phyloP scores from a whole-genome alignment of 2,329 filamentous ascomycete genomes.

The Cordyceps tenuipes region DNA sequence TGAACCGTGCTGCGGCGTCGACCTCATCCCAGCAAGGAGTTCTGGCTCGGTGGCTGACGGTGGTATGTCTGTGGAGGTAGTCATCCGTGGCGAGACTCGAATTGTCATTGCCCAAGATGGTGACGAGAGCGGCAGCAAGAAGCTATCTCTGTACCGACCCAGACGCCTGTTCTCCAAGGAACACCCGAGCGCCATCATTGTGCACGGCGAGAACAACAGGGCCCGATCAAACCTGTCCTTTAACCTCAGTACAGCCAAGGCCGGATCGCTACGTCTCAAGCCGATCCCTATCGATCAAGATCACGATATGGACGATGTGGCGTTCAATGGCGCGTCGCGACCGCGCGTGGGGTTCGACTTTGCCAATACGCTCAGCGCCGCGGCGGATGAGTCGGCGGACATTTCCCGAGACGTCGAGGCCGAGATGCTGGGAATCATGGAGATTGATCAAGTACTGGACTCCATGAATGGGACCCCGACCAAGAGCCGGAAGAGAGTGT shows the following conservation, averaged over 20 bases:
- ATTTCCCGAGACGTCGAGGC: constrained; percentile 47
- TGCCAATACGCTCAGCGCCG: constrained; percentile 40
- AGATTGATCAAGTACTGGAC: constrained; percentile 53
- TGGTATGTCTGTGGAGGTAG: constrained; percentile 43
- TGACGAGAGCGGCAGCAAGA: constrained; percentile 38
- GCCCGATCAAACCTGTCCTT: constrained; percentile 32
- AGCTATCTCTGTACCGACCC: constrained; percentile 32
- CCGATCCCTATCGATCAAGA: constrained; percentile 22
- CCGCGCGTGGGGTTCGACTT: constrained; percentile 39
- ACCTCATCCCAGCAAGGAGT: constrained; percentile 31
- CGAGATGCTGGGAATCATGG: constrained; percentile 58
- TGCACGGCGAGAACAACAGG: constrained; percentile 37
- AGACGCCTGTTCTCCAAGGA: constrained; percentile 30
- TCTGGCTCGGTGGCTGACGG: constrained; percentile 21
- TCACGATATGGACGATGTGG: constrained; percentile 12
- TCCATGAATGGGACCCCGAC: constrained; percentile 43
- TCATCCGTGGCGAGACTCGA: constrained; percentile 48
- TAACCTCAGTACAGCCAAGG: constrained; percentile 41
- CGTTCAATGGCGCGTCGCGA: constrained; percentile 22
- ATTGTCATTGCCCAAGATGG: constrained; percentile 47
- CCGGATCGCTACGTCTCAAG: constrained; percentile 27
- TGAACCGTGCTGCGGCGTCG: constrained; percentile 46
- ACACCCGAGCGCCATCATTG: constrained; percentile 45
- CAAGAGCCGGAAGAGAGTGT: constrained; percentile 41
- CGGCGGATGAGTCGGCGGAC: constrained; percentile 44